Conservation (phyloP, 2,329 filamentous ascomycete genomes). For the Rutstroemia sp. region DNA sequence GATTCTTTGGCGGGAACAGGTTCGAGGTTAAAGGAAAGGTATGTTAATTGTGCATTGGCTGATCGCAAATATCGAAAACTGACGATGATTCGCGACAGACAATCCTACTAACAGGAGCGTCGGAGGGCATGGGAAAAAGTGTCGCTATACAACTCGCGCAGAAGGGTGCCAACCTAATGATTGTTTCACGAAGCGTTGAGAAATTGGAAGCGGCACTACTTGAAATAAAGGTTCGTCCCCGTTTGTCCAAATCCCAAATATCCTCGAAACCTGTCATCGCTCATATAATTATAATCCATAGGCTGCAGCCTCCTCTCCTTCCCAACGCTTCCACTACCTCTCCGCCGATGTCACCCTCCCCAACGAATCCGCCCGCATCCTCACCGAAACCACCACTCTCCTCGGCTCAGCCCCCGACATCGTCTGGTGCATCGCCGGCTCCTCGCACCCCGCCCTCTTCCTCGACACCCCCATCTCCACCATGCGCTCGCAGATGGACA, state of each 20-base stretch:
- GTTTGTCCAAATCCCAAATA: constrained; percentile 10
- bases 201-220: constrained; percentile 68
- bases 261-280: constrained; percentile 1
- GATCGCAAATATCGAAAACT: background rate
- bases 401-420: constrained; percentile 69
- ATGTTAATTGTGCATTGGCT: constrained; percentile 18
- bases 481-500: constrained; percentile 75
- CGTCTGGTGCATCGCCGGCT: constrained; percentile 85
- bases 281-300: constrained; percentile 29
- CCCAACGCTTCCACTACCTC: constrained; percentile 77
- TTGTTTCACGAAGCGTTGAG: constrained; percentile 68
- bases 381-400: constrained; percentile 69
- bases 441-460: constrained; percentile 68
- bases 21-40: constrained; percentile 84
- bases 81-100: constrained; percentile 48
- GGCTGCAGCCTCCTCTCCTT: constrained; percentile 56
- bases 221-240: constrained; percentile 49
- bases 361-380: constrained; percentile 60
- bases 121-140: constrained; percentile 82
- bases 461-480: constrained; percentile 61
- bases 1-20: constrained; percentile 65
- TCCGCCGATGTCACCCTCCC: constrained; percentile 71
- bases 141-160: constrained; percentile 66
- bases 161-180: constrained; percentile 80
- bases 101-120: constrained; percentile 81